Conservation (phyloP, 1,284 basidiomycete genomes). For the Trametes polyzona region DNA sequence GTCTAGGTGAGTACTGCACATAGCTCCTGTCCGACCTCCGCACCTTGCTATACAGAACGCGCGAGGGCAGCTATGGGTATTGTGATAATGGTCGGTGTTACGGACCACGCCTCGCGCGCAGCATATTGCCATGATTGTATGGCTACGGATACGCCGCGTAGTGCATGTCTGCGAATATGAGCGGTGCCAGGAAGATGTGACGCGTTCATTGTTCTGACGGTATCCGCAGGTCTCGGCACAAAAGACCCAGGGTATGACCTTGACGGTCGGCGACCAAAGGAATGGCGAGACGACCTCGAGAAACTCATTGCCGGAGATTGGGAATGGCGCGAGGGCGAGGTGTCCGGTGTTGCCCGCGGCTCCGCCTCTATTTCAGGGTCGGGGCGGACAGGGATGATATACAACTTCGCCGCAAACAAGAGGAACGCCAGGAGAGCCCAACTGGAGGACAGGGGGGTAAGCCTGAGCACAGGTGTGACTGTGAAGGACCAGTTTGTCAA, state of each 20-base stretch:
- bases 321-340: slow-evolving; percentile 61
- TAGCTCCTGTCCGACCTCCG: no score
- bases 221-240: slow-evolving; percentile 40
- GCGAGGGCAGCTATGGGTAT: no score
- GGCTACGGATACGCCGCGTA: no score
- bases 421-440: slow-evolving; percentile 35
- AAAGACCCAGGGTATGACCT: slow-evolving; percentile 37
- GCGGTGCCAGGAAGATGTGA: no score
- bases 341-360: slow-evolving; percentile 46
- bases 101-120: no score
- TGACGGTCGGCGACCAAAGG: slow-evolving; percentile 53
- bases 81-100: no score
- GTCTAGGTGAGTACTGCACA: slow-evolving; percentile 31
- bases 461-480: slow-evolving; percentile 32
- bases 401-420: slow-evolving; percentile 37
- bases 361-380: slow-evolving; percentile 15
- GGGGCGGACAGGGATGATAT: slow-evolving; percentile 29
- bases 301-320: slow-evolving; percentile 66
- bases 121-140: no score
- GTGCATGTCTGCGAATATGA: no score
- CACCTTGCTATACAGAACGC: no score
- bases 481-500: slow-evolving; percentile 54
- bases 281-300: slow-evolving; percentile 60
- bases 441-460: slow-evolving; percentile 28
- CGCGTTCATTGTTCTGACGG: background rate